phyloP scores from a whole-genome alignment of 441 rosid species.

The Sinapis alba region DNA sequence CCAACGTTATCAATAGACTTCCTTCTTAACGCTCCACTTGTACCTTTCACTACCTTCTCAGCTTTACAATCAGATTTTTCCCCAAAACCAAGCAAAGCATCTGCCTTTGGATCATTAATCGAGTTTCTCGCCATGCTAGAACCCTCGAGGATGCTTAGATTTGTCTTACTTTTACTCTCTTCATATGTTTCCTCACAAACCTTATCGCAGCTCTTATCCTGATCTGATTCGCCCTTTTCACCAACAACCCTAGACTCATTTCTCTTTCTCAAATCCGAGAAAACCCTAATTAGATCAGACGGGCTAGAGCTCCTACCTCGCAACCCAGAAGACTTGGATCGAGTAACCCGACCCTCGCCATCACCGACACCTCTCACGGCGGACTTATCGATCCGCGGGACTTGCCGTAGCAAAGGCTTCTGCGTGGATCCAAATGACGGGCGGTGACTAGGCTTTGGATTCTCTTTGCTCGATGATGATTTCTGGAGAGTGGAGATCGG shows the following conservation, averaged over 20 bases:
- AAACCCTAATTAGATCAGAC: conserved; percentile 67
- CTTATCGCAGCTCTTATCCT: conserved; percentile 34
- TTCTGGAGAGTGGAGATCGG: conserved; percentile 45
- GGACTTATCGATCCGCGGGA: conserved; percentile 65
- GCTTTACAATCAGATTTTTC: conserved; percentile 36
- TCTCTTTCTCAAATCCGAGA: conserved; percentile 54
- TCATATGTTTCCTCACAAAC: conserved; percentile 28
- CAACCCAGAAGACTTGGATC: conserved; percentile 61
- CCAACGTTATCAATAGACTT: conserved; percentile 36
- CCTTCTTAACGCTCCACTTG: conserved; percentile 31
- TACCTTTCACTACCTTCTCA: conserved; percentile 35
- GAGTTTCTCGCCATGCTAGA: conserved; percentile 25
- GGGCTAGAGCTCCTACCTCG: conserved; percentile 97
- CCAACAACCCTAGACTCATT: conserved; percentile 48
- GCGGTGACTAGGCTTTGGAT: conserved; percentile 43
- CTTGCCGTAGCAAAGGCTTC: conserved; percentile 59
- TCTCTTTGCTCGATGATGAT: conserved; percentile 63
- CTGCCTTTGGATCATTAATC: conserved; percentile 31
- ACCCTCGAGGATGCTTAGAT: conserved; percentile 27
- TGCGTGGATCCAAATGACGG: conserved; percentile 40
- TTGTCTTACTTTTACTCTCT: conserved; percentile 37
- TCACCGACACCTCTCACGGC: conserved; percentile 33
- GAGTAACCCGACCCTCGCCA: conserved; percentile 43
- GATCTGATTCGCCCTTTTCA: conserved; percentile 41
- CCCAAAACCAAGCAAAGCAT: conserved; percentile 20